Percentiles rank a stretch among this genome's conserved stretches.
These are phyloP conservation scores for Globisporangium abappressorium DNA, from an alignment of 352 stramenopile species.

Conservation along the genomic window DNA sequence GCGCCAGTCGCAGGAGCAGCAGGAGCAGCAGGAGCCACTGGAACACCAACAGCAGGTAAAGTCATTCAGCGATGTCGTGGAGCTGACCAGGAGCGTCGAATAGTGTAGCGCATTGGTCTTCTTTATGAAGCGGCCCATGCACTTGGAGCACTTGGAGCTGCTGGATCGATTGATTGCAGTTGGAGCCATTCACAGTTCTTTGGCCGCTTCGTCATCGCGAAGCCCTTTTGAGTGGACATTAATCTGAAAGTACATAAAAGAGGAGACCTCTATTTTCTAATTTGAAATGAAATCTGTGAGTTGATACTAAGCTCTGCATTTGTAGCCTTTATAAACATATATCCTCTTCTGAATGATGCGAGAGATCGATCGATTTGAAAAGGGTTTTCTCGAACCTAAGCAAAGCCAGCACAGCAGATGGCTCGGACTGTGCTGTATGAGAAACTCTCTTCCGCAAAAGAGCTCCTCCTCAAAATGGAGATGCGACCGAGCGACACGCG, in stretches of 20 bases:
- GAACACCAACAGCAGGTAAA: not conserved
- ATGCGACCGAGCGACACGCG: slow-evolving; percentile 3
- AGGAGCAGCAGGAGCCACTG: not conserved
- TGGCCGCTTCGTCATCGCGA: not conserved
- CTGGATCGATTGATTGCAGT: not conserved
- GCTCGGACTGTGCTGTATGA: not conserved
- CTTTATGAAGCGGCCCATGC: not conserved
- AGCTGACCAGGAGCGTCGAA: not conserved
- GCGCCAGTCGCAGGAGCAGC: not conserved
- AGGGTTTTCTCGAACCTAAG: not conserved
- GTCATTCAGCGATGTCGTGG: not conserved
- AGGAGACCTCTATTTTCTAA: not conserved
- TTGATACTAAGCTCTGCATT: not conserved
- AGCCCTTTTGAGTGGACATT: slow-evolving; percentile 4
- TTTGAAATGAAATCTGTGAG: not conserved
- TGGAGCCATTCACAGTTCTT: not conserved
- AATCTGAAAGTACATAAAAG: not conserved
- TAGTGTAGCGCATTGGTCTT: not conserved
- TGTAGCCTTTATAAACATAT: not conserved
- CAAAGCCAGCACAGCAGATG: slow-evolving; percentile 4
- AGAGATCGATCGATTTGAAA: too few species aligned
- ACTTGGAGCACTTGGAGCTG: not conserved
- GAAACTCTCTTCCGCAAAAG: slow-evolving; percentile 6
- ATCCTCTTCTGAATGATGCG: not conserved
- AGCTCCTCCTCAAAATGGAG: slow-evolving; percentile 1